Conservation (phyloP, 2,329 filamentous ascomycete species). For the Malbranchea cinnamomea region DNA sequence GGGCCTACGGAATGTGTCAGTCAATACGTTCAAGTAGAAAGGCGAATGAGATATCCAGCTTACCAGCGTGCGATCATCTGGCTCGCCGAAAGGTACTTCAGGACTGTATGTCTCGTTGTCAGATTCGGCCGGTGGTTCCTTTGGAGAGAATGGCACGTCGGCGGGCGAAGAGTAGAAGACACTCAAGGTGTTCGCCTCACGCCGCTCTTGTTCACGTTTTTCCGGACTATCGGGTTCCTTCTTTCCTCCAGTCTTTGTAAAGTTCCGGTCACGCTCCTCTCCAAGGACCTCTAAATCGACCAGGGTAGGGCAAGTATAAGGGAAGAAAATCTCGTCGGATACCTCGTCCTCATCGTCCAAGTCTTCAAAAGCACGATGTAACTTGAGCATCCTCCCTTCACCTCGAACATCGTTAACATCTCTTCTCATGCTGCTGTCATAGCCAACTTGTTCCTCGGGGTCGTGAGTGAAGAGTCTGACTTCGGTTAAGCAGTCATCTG, state of each 20-base stretch:
- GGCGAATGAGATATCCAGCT: conserved; percentile 5
- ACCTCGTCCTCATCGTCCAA: conserved; percentile 46
- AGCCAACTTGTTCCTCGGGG: conserved; percentile 46
- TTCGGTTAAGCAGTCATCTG: conserved; percentile 40
- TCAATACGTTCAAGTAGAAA: neutral
- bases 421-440: conserved; percentile 42
- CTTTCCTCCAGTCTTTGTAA: conserved; percentile 28
- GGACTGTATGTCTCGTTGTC: conserved; percentile 21
- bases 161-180: conserved; percentile 31
- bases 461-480: conserved; percentile 47
- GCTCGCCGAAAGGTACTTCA: conserved; percentile 27
- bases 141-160: conserved; percentile 33
- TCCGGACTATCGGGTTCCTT: conserved; percentile 26
- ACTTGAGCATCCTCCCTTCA: conserved; percentile 36
- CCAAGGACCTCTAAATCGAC: conserved; percentile 26
- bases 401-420: conserved; percentile 46
- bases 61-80: conserved; percentile 28
- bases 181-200: conserved; percentile 34
- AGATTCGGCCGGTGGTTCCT: conserved; percentile 27
- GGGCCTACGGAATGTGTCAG: conserved; percentile 15
- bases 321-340: conserved; percentile 26
- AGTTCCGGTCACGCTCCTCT: conserved; percentile 23
- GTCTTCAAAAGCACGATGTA: conserved; percentile 40
- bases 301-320: conserved; percentile 19
- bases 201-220: conserved; percentile 29